phyloP scores from a whole-genome alignment of 805 yeast genomes.

The Saturnispora kantuleensis region DNA sequence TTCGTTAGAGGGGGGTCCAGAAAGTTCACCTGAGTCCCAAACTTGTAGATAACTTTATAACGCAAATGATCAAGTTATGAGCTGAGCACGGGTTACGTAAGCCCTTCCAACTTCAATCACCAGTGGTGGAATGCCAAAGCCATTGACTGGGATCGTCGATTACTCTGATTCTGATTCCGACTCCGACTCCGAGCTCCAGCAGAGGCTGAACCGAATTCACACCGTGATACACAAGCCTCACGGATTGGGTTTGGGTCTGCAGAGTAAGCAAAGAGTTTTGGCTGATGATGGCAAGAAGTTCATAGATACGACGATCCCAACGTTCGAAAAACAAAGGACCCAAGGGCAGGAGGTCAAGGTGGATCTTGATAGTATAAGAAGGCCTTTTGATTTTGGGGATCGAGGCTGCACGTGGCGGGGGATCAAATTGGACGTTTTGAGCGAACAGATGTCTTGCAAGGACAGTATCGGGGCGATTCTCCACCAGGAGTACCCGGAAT shows the following conservation, averaged over 20 bases:
- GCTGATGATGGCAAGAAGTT: background rate
- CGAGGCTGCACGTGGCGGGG: slow-evolving; percentile 30
- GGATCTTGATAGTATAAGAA: background rate
- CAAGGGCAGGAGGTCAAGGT: background rate
- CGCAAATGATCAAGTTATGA: background rate
- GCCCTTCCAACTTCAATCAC: background rate
- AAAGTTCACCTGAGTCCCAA: slow-evolving; percentile 47
- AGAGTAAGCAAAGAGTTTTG: too few relatives aligned
- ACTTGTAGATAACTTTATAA: slow-evolving; percentile 4
- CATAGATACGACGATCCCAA: slow-evolving; percentile 1
- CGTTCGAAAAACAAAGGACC: background rate
- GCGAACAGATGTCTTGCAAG: background rate
- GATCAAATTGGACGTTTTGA: slow-evolving; percentile 25
- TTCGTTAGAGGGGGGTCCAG: slow-evolving; percentile 91
- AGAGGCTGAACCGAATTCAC: too few relatives aligned
- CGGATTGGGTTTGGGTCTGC: too few relatives aligned
- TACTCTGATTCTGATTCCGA: background rate
- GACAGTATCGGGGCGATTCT: slow-evolving; percentile 1
- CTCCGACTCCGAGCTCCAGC: background rate
- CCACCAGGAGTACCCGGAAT: slow-evolving; percentile 15
- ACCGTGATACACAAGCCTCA: too few relatives aligned
- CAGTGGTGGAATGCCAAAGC: slow-evolving; percentile 11
- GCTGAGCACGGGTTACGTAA: too few relatives aligned
- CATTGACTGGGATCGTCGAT: slow-evolving; percentile 4
- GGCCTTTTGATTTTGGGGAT: slow-evolving; percentile 29